These are phyloP conservation scores for Claviceps cyperi DNA, from an alignment of 2,329 filamentous ascomycete genomes.

Conservation along the genomic window DNA sequence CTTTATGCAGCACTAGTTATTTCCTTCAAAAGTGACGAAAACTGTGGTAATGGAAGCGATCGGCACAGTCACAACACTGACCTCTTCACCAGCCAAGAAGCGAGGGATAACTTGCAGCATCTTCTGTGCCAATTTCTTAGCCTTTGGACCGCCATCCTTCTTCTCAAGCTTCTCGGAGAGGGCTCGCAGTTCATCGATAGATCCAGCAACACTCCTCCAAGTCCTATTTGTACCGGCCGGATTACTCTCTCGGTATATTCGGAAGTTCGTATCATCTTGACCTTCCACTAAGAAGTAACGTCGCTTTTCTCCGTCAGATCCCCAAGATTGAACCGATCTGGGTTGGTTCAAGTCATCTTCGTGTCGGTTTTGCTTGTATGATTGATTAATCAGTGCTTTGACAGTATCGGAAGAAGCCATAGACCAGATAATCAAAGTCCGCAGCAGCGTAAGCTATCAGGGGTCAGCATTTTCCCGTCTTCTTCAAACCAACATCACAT, in stretches of 20 bases:
- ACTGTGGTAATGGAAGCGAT: too few species aligned
- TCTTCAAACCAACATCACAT: slow-evolving; percentile 17
- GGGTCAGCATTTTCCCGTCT: slow-evolving; percentile 3
- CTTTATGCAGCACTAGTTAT: neutral
- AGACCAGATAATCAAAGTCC: slow-evolving; percentile 75
- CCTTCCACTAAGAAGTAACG: slow-evolving; percentile 92
- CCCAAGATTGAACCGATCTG: slow-evolving; percentile 82
- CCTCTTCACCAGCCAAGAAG: slow-evolving; percentile 87
- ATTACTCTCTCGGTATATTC: slow-evolving; percentile 88
- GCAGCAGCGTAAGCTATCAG: slow-evolving; percentile 62
- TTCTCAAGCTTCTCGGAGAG: slow-evolving; percentile 64
- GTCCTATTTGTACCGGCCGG: slow-evolving; percentile 59
- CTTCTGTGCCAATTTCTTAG: slow-evolving; percentile 61
- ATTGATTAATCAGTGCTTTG: slow-evolving; percentile 67
- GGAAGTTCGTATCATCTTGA: slow-evolving; percentile 82
- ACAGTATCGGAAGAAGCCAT: slow-evolving; percentile 77
- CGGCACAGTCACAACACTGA: slow-evolving; percentile 25
- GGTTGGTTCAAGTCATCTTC: slow-evolving; percentile 72
- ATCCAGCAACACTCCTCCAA: slow-evolving; percentile 88
- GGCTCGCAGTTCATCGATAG: slow-evolving; percentile 68
- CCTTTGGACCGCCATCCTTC: slow-evolving; percentile 67
- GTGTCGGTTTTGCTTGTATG: slow-evolving; percentile 77
- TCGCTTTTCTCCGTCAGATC: slow-evolving; percentile 75
- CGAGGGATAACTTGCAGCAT: slow-evolving; percentile 70
- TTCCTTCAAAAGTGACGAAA: neutral